Conservation (phyloP, 176 grass and related monocot genomes). For the Calamus simplicifolius region DNA sequence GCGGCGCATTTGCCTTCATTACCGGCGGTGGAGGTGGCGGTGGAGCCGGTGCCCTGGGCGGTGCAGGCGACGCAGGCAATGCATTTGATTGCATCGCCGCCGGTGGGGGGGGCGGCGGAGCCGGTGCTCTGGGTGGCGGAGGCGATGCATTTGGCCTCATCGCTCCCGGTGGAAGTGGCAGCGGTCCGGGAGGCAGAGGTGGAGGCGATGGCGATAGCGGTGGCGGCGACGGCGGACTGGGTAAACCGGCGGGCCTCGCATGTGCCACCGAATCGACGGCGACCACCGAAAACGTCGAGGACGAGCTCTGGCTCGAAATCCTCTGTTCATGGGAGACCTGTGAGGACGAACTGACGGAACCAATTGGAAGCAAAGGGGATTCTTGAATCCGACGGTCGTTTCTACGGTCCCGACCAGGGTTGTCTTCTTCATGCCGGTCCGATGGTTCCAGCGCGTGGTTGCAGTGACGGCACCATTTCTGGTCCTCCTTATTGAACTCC, state of each 20-base stretch:
- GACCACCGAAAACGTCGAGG: conserved; percentile 3
- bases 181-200: conserved; percentile 7
- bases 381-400: not conserved
- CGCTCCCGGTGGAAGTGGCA: conserved; percentile 15
- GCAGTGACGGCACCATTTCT: conserved; percentile 13
- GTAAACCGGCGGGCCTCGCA: too few species aligned
- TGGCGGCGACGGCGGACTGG: too few species aligned
- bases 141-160: conserved; percentile 30
- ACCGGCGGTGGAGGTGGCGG: conserved; percentile 39
- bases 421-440: not conserved
- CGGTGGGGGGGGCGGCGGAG: conserved; percentile 16
- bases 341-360: conserved; percentile 5
- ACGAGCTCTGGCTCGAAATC: not conserved
- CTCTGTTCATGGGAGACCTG: not conserved
- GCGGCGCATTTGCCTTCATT: conserved; percentile 38
- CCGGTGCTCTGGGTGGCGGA: conserved; percentile 3
- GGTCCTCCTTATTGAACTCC: conserved; percentile 53
- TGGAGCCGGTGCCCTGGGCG: conserved; percentile 32
- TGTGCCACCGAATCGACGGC: too few species aligned
- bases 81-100: not conserved
- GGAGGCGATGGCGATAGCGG: conserved; percentile 14
- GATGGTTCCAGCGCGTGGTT: conserved; percentile 2
- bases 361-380: conserved; percentile 1
- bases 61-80: conserved; percentile 28
- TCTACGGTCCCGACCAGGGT: not conserved